phyloP scores from a whole-genome alignment of 2,329 filamentous ascomycete species.

The Fusarium anguioides region DNA sequence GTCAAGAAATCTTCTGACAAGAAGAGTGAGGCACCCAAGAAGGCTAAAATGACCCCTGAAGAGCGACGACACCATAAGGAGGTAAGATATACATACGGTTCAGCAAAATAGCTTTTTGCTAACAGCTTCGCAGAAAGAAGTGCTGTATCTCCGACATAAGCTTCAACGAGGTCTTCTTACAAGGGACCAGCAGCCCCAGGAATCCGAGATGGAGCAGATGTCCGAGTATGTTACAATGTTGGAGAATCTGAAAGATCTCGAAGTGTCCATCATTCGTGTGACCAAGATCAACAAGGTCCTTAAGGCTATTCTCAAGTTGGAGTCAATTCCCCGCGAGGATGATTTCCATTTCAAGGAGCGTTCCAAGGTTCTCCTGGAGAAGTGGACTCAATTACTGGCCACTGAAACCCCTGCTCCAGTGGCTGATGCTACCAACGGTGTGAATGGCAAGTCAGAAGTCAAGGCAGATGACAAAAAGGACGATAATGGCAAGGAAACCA shows the following conservation, averaged over 20 bases:
- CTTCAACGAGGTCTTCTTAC: constrained; percentile 94
- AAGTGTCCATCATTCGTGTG: constrained; percentile 85
- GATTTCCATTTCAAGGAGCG: constrained; percentile 90
- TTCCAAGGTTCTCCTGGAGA: constrained; percentile 80
- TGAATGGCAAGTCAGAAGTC: constrained; percentile 58
- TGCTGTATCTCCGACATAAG: constrained; percentile 94
- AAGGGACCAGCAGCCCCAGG: constrained; percentile 84
- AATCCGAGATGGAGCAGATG: constrained; percentile 84
- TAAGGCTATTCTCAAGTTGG: constrained; percentile 91
- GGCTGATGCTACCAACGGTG: constrained; percentile 57
- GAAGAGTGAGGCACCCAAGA: constrained; percentile 64
- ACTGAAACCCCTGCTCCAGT: constrained; percentile 61
- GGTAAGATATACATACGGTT: constrained; percentile 52
- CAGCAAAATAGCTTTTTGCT: constrained; percentile 40
- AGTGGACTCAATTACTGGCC: constrained; percentile 88
- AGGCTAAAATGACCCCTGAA: constrained; percentile 67
- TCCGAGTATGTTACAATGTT: constrained; percentile 82
- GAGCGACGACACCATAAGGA: constrained; percentile 70
- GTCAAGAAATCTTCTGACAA: constrained; percentile 70
- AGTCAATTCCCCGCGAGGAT: constrained; percentile 86
- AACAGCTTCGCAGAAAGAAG: constrained; percentile 68
- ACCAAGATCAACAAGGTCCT: constrained; percentile 99
- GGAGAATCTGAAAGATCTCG: constrained; percentile 81
- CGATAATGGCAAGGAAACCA: constrained; percentile 54
- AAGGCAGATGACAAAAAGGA: constrained; percentile 56